A percentile compares a stretch with the other conserved stretches of the same genome.
phyloP scores from a whole-genome alignment of 257 asterid species.

The Forsythia viridissima region DNA sequence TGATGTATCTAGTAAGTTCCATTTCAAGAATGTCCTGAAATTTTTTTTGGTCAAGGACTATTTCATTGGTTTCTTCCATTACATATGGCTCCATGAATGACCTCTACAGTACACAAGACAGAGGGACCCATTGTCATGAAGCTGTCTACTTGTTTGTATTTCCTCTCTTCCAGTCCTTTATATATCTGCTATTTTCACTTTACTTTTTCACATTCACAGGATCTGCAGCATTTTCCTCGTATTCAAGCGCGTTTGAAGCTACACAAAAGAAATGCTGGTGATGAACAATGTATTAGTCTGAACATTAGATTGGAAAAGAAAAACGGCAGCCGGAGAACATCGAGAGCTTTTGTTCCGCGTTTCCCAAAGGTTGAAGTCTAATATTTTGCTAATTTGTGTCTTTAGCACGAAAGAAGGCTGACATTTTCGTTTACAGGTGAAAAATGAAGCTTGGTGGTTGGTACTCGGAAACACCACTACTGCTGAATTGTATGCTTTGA shows the following conservation, averaged over 20 bases:
- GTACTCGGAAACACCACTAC: slow-evolving; percentile 71
- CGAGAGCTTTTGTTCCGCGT: slow-evolving; percentile 80
- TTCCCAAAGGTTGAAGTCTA: slow-evolving; percentile 73
- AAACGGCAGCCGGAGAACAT: slow-evolving; percentile 48
- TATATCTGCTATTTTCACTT: slow-evolving; percentile 9
- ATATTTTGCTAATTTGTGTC: background rate
- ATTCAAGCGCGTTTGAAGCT: slow-evolving; percentile 58
- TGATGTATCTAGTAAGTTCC: background rate
- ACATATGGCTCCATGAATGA: too few species aligned
- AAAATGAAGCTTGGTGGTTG: slow-evolving; percentile 99
- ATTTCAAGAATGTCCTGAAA: background rate
- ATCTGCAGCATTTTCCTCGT: slow-evolving; percentile 71
- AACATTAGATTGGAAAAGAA: slow-evolving; percentile 66
- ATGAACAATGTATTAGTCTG: slow-evolving; percentile 36
- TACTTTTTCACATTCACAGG: slow-evolving; percentile 42
- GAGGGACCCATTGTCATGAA: background rate
- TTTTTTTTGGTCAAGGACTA: background rate
- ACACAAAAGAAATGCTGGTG: slow-evolving; percentile 49
- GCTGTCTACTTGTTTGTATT: background rate
- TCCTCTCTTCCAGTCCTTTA: slow-evolving; percentile 11
- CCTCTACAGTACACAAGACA: background rate
- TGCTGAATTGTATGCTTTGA: slow-evolving; percentile 70
- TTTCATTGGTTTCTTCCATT: too few species aligned
- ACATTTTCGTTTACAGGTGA: slow-evolving; percentile 53
- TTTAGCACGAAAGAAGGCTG: slow-evolving; percentile 23